Evolutionary conservation across 208 protist genomes (phyloP).

Genomic region (Leishmania tarentolae): DNA sequence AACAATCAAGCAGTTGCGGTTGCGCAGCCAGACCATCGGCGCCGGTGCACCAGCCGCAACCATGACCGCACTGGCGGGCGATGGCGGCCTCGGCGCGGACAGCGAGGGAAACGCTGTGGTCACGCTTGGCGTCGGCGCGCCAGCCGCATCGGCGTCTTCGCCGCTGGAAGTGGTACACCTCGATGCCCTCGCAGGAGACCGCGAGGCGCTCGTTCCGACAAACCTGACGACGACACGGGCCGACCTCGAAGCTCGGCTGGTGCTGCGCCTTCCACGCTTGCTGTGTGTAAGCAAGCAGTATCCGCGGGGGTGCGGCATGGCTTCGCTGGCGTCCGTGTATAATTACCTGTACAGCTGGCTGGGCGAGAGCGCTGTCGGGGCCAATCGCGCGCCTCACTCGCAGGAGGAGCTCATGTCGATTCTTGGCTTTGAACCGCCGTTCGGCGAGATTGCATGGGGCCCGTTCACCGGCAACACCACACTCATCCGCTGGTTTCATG

Average conservation of each 20-base stretch:
- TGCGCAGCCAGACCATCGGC: slow-evolving; percentile 21
- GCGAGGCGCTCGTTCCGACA: slow-evolving; percentile 60
- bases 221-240: slow-evolving; percentile 65
- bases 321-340: slow-evolving; percentile 86
- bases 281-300: slow-evolving; percentile 91
- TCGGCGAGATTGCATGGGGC: slow-evolving; percentile 90
- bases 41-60: slow-evolving; percentile 1
- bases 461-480: slow-evolving; percentile 92
- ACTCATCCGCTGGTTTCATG: slow-evolving; percentile 91
- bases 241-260: slow-evolving; percentile 71
- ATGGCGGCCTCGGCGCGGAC: slow-evolving; percentile 24
- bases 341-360: slow-evolving; percentile 92
- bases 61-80: not conserved
- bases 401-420: slow-evolving; percentile 91
- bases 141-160: slow-evolving; percentile 9
- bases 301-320: slow-evolving; percentile 88
- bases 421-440: slow-evolving; percentile 89
- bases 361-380: slow-evolving; percentile 56
- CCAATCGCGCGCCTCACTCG: slow-evolving; percentile 54
- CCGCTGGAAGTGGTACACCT: slow-evolving; percentile 43
- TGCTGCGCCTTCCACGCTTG: slow-evolving; percentile 66
- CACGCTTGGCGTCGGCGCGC: not conserved
- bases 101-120: slow-evolving; percentile 53
- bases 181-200: slow-evolving; percentile 46
- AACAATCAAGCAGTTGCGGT: slow-evolving; percentile 43